Evolutionary conservation across 129 eudicot genomes (phyloP), one percentile per base, ranked within the genome.

Genomic region (sunflower (Helianthus annuus)): DNA sequence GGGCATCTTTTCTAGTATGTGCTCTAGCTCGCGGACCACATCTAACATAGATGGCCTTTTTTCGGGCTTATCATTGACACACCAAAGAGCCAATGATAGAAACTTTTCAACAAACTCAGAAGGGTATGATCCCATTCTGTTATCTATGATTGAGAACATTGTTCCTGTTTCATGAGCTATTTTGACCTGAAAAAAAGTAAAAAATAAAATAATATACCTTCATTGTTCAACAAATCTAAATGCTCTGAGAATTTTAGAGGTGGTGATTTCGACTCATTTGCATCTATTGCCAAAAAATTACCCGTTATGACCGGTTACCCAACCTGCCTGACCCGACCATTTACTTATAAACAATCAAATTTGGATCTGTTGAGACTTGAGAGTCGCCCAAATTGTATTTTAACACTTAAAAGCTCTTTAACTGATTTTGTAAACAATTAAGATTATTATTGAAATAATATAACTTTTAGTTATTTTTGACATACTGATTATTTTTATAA

Each of bases 11-110:
- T 64, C 52, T 1, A 86, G 77, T 39, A 89, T 75, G 71, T 82
- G 73, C 70, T 92, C 95, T 0, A 92, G 86, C 71, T 89, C 96
- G 59, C 98, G 83, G 10, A 92, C 98, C 74, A 92, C 92, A 3
- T 85, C 92, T 61, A 72, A 57, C 90, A 92, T 89, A 8, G 81
- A 73, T 7, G 98, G 96, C 79, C 98, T 76, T 55, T 52, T 71
- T 22, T 85, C 96, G 15, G 96, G 89, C 78, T 85, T 83, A 34
- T 83, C 92, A 10, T 78, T 76, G 76, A 91, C 90, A 76, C 98
- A 92, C 80, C 78, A 80, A 64, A 89, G 76, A n/a, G 95, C 96
- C 74, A 89, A 77, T 42, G 80, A 77, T 70, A 82, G 61, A 72
- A 92, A 87, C 80, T 79, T 89, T 78, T 87, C 94, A 46, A 87